A percentile compares a stretch with the other conserved stretches of the same genome.
Evolutionary conservation across 2,329 filamentous ascomycete genomes (phyloP).

Genomic region (Dactylellina sp.): DNA sequence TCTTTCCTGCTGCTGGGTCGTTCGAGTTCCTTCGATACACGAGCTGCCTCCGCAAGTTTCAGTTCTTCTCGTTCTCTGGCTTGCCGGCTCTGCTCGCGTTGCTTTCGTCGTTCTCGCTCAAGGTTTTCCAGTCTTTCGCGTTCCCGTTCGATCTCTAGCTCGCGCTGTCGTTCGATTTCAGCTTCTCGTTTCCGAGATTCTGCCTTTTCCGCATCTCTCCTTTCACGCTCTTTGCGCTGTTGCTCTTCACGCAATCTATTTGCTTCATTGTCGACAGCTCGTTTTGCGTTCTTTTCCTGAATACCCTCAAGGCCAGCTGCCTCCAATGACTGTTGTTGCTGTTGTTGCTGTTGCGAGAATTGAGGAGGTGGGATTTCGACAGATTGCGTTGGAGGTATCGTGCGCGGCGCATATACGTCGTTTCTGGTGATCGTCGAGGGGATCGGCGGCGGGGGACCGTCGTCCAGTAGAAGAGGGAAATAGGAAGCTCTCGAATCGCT

Average conservation of each 20-base stretch:
- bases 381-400: constrained; percentile 51
- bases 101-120: constrained; percentile 57
- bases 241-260: constrained; percentile 48
- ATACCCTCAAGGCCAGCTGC: constrained; percentile 11
- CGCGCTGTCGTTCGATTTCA: constrained; percentile 57
- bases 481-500: constrained; percentile 44
- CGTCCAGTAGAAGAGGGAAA: constrained; percentile 49
- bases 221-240: constrained; percentile 49
- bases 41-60: constrained; percentile 57
- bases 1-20: constrained; percentile 35
- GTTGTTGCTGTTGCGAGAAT: constrained; percentile 27
- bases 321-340: constrained; percentile 16
- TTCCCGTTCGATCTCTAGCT: constrained; percentile 65
- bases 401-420: constrained; percentile 46
- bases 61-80: constrained; percentile 60
- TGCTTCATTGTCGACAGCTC: constrained; percentile 53
- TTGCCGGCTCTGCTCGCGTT: constrained; percentile 66
- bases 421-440: constrained; percentile 37
- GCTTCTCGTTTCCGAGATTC: constrained; percentile 76
- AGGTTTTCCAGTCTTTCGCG: constrained; percentile 65
- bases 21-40: constrained; percentile 26
- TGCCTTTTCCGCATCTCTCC: constrained; percentile 74
- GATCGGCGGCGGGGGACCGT: constrained; percentile 53
- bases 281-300: constrained; percentile 55
- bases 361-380: constrained; percentile 52